phyloP scores from a whole-genome alignment of 331 rosid genomes.

The Malus hybrid region DNA sequence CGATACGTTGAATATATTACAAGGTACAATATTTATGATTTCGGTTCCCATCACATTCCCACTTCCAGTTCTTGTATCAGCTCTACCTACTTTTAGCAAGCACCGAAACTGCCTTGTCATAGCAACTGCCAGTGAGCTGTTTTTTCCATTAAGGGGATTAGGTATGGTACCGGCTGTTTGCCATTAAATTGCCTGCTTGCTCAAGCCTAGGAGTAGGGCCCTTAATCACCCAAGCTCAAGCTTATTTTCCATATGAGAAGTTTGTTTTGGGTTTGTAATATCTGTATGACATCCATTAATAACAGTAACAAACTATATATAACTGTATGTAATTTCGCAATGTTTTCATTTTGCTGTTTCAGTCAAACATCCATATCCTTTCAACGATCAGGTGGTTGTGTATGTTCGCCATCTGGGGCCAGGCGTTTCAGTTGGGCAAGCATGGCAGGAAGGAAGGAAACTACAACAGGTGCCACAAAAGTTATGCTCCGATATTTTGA shows the following conservation, averaged over 20 bases:
- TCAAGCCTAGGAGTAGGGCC: background rate
- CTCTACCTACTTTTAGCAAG: background rate
- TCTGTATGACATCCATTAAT: background rate
- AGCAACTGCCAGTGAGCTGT: background rate
- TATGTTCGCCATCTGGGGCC: conserved; percentile 69
- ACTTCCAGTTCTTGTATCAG: background rate
- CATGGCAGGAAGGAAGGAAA: conserved; percentile 86
- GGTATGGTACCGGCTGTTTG: background rate
- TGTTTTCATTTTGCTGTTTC: conserved; percentile 21
- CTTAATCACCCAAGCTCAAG: background rate
- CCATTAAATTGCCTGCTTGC: background rate
- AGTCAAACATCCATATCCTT: conserved; percentile 73
- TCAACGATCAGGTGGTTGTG: conserved; percentile 64
- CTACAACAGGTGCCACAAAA: conserved; percentile 70
- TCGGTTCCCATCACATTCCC: background rate
- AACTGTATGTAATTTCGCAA: background rate
- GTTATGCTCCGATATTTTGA: conserved; percentile 62
- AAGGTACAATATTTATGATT: background rate
- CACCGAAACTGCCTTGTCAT: background rate
- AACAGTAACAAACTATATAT: background rate
- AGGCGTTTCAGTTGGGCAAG: conserved; percentile 73
- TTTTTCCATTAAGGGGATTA: background rate
- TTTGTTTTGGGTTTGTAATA: no score
- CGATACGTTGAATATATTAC: background rate
- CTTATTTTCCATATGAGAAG: background rate